Evolutionary conservation across 2,329 filamentous ascomycete species (phyloP).

Genomic region (Apiospora hydei): DNA sequence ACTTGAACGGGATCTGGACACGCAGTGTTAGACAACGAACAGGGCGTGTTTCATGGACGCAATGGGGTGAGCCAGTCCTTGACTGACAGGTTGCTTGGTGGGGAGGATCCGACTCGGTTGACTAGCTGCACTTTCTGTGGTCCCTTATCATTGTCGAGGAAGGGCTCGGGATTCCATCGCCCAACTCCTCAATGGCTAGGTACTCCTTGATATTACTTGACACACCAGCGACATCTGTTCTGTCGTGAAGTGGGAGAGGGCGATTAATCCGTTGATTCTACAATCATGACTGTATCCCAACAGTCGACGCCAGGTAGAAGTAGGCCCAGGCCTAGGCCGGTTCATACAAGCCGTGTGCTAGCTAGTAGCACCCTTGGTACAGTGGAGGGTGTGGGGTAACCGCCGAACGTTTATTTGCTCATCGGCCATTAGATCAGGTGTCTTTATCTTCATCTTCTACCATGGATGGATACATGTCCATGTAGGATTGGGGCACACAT

Average conservation of each 20-base stretch:
- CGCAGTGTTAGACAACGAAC: background rate
- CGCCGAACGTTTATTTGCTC: background rate
- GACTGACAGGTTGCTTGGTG: slow-evolving; percentile 7
- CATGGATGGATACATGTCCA: no score
- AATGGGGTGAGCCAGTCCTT: background rate
- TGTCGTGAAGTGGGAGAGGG: background rate
- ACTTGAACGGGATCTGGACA: background rate
- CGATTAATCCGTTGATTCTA: background rate
- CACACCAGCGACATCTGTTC: background rate
- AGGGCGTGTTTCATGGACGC: background rate
- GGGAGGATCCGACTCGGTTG: background rate
- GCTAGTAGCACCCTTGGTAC: background rate
- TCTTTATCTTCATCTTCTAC: no score
- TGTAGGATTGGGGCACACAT: no score
- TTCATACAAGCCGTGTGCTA: background rate
- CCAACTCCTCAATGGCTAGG: background rate
- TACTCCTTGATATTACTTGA: background rate
- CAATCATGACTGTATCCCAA: background rate
- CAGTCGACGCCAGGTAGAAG: background rate
- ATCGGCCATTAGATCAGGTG: background rate
- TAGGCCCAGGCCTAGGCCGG: background rate
- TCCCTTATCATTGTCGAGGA: background rate
- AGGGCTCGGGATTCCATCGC: background rate
- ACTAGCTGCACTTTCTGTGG: background rate
- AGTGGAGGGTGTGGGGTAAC: background rate